Evolutionary conservation across 768 basidiomycete genomes (phyloP).

Genomic region (Clavulina sp.): DNA sequence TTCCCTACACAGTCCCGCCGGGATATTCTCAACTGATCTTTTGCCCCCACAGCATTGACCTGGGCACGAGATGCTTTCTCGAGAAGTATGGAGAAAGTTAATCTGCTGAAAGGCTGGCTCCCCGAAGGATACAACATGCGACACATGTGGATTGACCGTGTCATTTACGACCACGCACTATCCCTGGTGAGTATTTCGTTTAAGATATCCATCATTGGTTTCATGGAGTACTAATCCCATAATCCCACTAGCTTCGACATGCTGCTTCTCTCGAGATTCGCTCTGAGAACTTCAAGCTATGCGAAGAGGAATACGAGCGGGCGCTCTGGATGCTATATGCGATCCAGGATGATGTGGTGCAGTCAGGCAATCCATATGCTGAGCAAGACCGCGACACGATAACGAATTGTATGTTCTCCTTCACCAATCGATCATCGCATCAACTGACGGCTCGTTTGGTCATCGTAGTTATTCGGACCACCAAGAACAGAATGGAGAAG

Average conservation of each 20-base stretch:
- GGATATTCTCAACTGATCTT: slow-evolving; percentile 6
- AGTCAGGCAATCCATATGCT: slow-evolving; percentile 67
- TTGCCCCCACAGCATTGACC: slow-evolving; percentile 34
- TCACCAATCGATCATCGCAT: too few species aligned
- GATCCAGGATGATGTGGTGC: slow-evolving; percentile 72
- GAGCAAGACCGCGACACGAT: slow-evolving; percentile 63
- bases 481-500: neutral
- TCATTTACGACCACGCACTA: slow-evolving; percentile 85
- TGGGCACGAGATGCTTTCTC: slow-evolving; percentile 94
- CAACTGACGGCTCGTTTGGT: too few species aligned
- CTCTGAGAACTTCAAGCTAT: slow-evolving; percentile 59
- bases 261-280: slow-evolving; percentile 83
- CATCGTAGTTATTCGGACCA: neutral
- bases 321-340: slow-evolving; percentile 89
- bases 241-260: slow-evolving; percentile 53
- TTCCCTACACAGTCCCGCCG: slow-evolving; percentile 4
- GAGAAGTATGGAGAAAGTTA: slow-evolving; percentile 84
- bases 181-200: slow-evolving; percentile 49
- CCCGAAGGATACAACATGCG: slow-evolving; percentile 57
- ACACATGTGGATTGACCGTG: slow-evolving; percentile 76
- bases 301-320: slow-evolving; percentile 89
- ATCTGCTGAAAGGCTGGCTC: slow-evolving; percentile 74
- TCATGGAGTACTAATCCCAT: neutral
- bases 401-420: slow-evolving; percentile 6
- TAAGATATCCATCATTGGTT: neutral